Conservation (phyloP, 805 yeast genomes). For the Limtongozyma cylindracea region DNA sequence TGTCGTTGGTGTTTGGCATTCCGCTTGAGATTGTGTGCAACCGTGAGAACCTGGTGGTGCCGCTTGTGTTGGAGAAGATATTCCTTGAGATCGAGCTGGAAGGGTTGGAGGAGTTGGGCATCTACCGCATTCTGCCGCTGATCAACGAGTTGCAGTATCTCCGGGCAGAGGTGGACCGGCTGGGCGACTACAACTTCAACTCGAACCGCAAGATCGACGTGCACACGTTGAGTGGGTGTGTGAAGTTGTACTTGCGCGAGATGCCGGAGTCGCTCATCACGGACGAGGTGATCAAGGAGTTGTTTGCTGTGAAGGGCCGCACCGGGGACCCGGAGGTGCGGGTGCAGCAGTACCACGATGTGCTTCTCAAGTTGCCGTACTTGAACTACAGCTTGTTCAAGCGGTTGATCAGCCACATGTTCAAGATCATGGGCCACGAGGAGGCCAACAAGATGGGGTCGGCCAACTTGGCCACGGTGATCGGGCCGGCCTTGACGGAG, state of each 20-base stretch:
- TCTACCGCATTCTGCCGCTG: slow-evolving; percentile 49
- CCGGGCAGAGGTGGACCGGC: slow-evolving; percentile 16
- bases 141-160: slow-evolving; percentile 17
- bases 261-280: slow-evolving; percentile 68
- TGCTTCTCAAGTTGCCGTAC: slow-evolving; percentile 20
- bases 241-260: slow-evolving; percentile 64
- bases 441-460: slow-evolving; percentile 68
- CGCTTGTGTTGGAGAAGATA: slow-evolving; percentile 38
- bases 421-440: slow-evolving; percentile 37
- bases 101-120: slow-evolving; percentile 77
- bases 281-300: slow-evolving; percentile 32
- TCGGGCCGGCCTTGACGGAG: slow-evolving; percentile 37
- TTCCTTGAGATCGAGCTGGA: slow-evolving; percentile 61
- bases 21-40: slow-evolving; percentile 57
- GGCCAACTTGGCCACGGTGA: slow-evolving; percentile 74
- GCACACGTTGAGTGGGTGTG: slow-evolving; percentile 72
- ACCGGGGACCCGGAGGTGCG: not conserved
- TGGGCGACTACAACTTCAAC: slow-evolving; percentile 20
- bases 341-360: slow-evolving; percentile 1
- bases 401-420: slow-evolving; percentile 43
- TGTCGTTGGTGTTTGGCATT: slow-evolving; percentile 46
- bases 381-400: slow-evolving; percentile 45
- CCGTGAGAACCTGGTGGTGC: slow-evolving; percentile 37
- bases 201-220: slow-evolving; percentile 37
- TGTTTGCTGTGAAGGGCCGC: slow-evolving; percentile 13